Percentiles rank a stretch among this genome's conserved stretches.
phyloP scores from a whole-genome alignment of 1,284 basidiomycete species.

The Ganoderma lingzhi region DNA sequence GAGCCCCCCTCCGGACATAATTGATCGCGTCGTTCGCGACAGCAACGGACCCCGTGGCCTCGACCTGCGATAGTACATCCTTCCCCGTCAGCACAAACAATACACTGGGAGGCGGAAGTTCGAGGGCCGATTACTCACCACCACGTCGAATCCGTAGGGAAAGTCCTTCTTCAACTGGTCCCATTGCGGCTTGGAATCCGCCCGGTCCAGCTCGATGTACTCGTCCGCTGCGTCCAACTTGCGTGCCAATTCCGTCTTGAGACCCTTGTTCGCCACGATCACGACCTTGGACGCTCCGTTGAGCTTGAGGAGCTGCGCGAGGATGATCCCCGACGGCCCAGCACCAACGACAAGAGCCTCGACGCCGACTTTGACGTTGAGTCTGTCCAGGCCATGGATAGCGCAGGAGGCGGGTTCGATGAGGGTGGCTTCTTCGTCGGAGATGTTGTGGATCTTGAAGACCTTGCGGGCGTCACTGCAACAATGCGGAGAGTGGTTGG shows the following conservation, averaged over 20 bases:
- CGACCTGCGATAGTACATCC: slow-evolving; percentile 51
- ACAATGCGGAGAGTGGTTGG: background rate
- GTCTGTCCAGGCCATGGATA: slow-evolving; percentile 88
- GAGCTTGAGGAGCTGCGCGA: slow-evolving; percentile 86
- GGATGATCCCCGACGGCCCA: slow-evolving; percentile 84
- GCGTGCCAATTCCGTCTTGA: slow-evolving; percentile 88
- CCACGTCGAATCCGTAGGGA: slow-evolving; percentile 88
- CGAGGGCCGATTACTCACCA: slow-evolving; percentile 53
- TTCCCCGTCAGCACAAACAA: no score
- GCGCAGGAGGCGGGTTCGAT: slow-evolving; percentile 90
- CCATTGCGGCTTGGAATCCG: slow-evolving; percentile 84
- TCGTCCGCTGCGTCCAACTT: slow-evolving; percentile 80
- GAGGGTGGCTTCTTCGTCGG: slow-evolving; percentile 90
- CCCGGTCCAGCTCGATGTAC: slow-evolving; percentile 84
- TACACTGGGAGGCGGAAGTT: slow-evolving; percentile 79
- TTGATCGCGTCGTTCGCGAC: slow-evolving; percentile 84
- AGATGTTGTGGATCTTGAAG: slow-evolving; percentile 85
- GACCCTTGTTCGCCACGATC: slow-evolving; percentile 85
- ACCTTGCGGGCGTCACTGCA: slow-evolving; percentile 71
- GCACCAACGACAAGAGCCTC: slow-evolving; percentile 83
- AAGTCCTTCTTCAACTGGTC: slow-evolving; percentile 78
- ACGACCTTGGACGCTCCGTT: slow-evolving; percentile 82
- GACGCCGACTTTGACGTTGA: slow-evolving; percentile 80
- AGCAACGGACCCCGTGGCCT: slow-evolving; percentile 86
- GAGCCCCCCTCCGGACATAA: slow-evolving; percentile 83